Conservation (phyloP, 2,329 filamentous ascomycete genomes). For the Capronia coronata region DNA sequence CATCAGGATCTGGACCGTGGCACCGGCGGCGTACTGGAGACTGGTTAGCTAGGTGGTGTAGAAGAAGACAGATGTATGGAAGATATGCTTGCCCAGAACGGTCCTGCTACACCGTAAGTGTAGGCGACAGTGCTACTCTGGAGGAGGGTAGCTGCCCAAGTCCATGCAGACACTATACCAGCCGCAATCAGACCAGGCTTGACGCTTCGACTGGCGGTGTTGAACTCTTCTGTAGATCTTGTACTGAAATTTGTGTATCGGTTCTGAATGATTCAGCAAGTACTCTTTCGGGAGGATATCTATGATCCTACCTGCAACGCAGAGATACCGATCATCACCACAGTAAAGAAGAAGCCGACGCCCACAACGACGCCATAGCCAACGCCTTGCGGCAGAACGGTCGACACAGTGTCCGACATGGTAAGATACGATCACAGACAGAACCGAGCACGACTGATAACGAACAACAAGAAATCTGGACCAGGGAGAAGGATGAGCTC, state of each 20-base stretch:
- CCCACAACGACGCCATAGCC: slow-evolving; percentile 49
- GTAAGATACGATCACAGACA: too few relatives aligned
- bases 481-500: too few relatives aligned
- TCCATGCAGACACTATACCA: slow-evolving; percentile 76
- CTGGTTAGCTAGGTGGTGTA: too few relatives aligned
- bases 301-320: slow-evolving; percentile 32
- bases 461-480: too few relatives aligned
- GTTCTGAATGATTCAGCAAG: slow-evolving; percentile 4
- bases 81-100: slow-evolving; percentile 45
- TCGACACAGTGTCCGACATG: too few relatives aligned
- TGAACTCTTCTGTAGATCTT: slow-evolving; percentile 89
- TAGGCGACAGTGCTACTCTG: slow-evolving; percentile 76
- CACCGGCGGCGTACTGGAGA: slow-evolving; percentile 55
- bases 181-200: slow-evolving; percentile 82
- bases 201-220: slow-evolving; percentile 75
- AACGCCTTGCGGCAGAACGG: slow-evolving; percentile 31
- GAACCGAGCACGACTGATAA: too few relatives aligned
- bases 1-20: slow-evolving; percentile 76
- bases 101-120: slow-evolving; percentile 62
- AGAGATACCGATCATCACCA: slow-evolving; percentile 39
- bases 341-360: slow-evolving; percentile 42
- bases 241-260: slow-evolving; percentile 42
- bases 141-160: slow-evolving; percentile 50
- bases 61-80: too few relatives aligned
- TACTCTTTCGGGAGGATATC: background rate